These are phyloP conservation scores for Ascochyta fabae DNA, from an alignment of 2,329 filamentous ascomycete genomes.

Conservation along the genomic window DNA sequence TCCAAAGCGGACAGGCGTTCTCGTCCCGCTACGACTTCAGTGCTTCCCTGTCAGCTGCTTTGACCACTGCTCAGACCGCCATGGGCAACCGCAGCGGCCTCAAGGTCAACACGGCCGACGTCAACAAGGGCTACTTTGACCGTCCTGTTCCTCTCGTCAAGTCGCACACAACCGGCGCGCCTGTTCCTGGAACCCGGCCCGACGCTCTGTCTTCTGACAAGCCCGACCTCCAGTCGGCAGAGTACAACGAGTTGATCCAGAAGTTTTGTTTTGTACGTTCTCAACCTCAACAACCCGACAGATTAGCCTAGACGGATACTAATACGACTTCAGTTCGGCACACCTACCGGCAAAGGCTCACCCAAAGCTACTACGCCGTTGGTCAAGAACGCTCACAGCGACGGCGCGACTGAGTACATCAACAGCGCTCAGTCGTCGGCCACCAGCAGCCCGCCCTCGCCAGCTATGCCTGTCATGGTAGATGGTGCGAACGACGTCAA, in stretches of 20 bases:
- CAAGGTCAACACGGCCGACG: slow-evolving; percentile 36
- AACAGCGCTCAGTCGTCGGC: slow-evolving; percentile 42
- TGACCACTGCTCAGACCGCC: slow-evolving; percentile 73
- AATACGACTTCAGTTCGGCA: slow-evolving; percentile 58
- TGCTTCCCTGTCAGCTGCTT: slow-evolving; percentile 84
- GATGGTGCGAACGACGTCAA: slow-evolving; percentile 50
- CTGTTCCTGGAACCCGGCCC: slow-evolving; percentile 54
- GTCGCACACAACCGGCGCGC: slow-evolving; percentile 32
- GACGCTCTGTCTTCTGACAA: slow-evolving; percentile 66
- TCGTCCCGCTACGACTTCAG: slow-evolving; percentile 95
- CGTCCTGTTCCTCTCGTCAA: slow-evolving; percentile 52
- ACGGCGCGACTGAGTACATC: slow-evolving; percentile 42
- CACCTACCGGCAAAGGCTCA: slow-evolving; percentile 51
- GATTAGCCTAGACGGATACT: slow-evolving; percentile 48
- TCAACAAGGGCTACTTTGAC: slow-evolving; percentile 41
- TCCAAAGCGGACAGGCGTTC: slow-evolving; percentile 73
- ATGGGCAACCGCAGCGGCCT: slow-evolving; percentile 63
- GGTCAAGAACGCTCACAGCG: slow-evolving; percentile 31
- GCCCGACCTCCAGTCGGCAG: slow-evolving; percentile 79
- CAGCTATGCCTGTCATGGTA: slow-evolving; percentile 40
- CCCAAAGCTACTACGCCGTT: slow-evolving; percentile 39
- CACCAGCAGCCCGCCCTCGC: slow-evolving; percentile 47
- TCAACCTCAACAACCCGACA: slow-evolving; percentile 46
- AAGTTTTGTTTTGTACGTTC: slow-evolving; percentile 99
- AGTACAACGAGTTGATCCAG: slow-evolving; percentile 96